Percentiles rank a stretch among this genome's conserved stretches.
Evolutionary conservation across 306 rosid genomes (phyloP).

Genomic region (Lathyrus sativus): DNA sequence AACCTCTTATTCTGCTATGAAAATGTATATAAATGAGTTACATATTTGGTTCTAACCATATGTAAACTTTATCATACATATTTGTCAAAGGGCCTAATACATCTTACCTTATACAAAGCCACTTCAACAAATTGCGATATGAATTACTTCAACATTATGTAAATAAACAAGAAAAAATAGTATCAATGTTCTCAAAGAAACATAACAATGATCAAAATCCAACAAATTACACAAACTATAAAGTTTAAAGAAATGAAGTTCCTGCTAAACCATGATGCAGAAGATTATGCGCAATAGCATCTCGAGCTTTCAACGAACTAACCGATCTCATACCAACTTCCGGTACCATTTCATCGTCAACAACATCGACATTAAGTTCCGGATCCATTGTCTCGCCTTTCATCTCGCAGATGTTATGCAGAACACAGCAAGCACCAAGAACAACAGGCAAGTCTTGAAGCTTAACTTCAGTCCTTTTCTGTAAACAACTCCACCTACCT

Average conservation of each 20-base stretch:
- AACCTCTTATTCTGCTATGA: conserved; percentile 35
- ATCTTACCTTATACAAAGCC: conserved; percentile 51
- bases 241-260: conserved; percentile 63
- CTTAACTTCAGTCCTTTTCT: conserved; percentile 86
- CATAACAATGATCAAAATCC: conserved; percentile 8
- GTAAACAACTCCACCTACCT: conserved; percentile 90
- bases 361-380: conserved; percentile 51
- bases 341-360: conserved; percentile 83
- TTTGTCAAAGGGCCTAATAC: conserved; percentile 42
- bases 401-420: conserved; percentile 89
- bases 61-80: conserved; percentile 40
- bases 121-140: conserved; percentile 52
- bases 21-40: conserved; percentile 41
- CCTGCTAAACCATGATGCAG: conserved; percentile 95
- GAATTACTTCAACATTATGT: conserved; percentile 30
- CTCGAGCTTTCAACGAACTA: conserved; percentile 72
- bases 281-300: conserved; percentile 92
- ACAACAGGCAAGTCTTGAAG: conserved; percentile 86
- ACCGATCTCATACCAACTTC: conserved; percentile 62
- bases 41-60: conserved; percentile 38
- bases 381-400: conserved; percentile 68
- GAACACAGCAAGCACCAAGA: conserved; percentile 93
- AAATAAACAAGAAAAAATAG: conserved; percentile 42
- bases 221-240: conserved; percentile 23
- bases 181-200: conserved; percentile 28